phyloP scores from a whole-genome alignment of 192 early-diverging fungal genomes.

The Gaertneriomyces sp. region DNA sequence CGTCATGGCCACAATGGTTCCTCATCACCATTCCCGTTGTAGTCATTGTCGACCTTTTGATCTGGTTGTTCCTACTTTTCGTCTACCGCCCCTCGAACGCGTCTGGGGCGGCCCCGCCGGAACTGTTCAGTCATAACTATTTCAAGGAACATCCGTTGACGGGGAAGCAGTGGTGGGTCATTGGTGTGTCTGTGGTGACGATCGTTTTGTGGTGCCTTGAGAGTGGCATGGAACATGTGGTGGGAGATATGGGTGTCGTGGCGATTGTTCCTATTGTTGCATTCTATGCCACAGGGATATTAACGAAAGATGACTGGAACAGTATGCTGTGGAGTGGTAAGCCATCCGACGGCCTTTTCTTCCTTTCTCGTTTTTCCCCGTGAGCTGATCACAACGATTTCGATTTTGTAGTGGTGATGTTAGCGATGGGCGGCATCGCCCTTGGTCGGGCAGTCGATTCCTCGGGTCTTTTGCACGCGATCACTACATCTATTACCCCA shows the following conservation, averaged over 20 bases:
- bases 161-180: slow-evolving; percentile 73
- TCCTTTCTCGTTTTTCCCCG: no score
- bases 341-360: background rate
- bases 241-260: slow-evolving; percentile 96
- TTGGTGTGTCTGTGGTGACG: slow-evolving; percentile 66
- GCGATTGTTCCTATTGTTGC: slow-evolving; percentile 86
- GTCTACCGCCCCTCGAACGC: slow-evolving; percentile 65
- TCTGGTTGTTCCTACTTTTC: slow-evolving; percentile 77
- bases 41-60: slow-evolving; percentile 69
- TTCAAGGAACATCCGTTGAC: slow-evolving; percentile 41
- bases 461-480: slow-evolving; percentile 75
- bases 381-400: no score
- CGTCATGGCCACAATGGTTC: slow-evolving; percentile 91
- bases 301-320: slow-evolving; percentile 96
- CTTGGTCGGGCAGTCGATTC: slow-evolving; percentile 89
- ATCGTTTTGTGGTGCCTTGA: slow-evolving; percentile 90
- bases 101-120: slow-evolving; percentile 24
- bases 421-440: slow-evolving; percentile 95
- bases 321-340: slow-evolving; percentile 90
- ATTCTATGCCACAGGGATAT: slow-evolving; percentile 84
- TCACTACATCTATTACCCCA: slow-evolving; percentile 67
- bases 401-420: slow-evolving; percentile 39
- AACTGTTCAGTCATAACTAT: slow-evolving; percentile 27
- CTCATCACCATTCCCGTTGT: slow-evolving; percentile 81
- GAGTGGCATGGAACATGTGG: slow-evolving; percentile 62